Percentiles rank a stretch among this genome's conserved stretches.
Conservation (phyloP, 2,329 filamentous ascomycete species). For the Emmonsia crescens region DNA sequence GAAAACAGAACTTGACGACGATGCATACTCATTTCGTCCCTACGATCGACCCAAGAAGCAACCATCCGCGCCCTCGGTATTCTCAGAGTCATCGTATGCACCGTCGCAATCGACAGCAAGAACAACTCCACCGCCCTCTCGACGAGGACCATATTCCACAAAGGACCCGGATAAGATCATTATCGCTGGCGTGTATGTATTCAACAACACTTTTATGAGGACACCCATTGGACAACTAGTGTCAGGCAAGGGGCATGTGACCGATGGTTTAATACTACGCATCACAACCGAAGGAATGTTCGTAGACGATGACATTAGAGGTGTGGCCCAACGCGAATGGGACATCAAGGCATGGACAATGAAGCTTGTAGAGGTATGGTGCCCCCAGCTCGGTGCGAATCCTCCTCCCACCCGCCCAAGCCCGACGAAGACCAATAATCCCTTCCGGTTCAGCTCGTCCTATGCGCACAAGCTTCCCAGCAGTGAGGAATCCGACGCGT, state of each 20-base stretch:
- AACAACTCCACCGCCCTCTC: constrained; percentile 72
- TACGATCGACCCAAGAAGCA: constrained; percentile 59
- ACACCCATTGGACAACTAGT: constrained; percentile 87
- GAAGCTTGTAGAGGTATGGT: constrained; percentile 84
- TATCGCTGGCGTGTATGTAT: constrained; percentile 84
- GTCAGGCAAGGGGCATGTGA: constrained; percentile 72
- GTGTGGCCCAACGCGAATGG: constrained; percentile 93
- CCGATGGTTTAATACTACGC: constrained; percentile 81
- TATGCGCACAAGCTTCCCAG: constrained; percentile 44
- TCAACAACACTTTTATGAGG: constrained; percentile 78
- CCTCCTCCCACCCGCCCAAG: constrained; percentile 20
- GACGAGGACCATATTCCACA: constrained; percentile 68
- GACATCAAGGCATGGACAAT: constrained; percentile 97
- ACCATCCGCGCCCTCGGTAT: constrained; percentile 57
- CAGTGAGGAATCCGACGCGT: constrained; percentile 57
- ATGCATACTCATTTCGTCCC: constrained; percentile 62
- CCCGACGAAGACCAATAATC: constrained; percentile 19
- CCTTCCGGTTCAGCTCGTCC: constrained; percentile 36
- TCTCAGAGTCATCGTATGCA: constrained; percentile 79
- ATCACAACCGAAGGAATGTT: constrained; percentile 93
- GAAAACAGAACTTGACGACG: constrained; percentile 46
- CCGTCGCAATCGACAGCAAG: constrained; percentile 72
- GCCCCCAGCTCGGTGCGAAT: constrained; percentile 47
- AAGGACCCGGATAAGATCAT: constrained; percentile 93
- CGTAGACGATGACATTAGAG: constrained; percentile 88